Evolutionary conservation across 305 asterid genomes (phyloP).

Genomic region (Withania somnifera): DNA sequence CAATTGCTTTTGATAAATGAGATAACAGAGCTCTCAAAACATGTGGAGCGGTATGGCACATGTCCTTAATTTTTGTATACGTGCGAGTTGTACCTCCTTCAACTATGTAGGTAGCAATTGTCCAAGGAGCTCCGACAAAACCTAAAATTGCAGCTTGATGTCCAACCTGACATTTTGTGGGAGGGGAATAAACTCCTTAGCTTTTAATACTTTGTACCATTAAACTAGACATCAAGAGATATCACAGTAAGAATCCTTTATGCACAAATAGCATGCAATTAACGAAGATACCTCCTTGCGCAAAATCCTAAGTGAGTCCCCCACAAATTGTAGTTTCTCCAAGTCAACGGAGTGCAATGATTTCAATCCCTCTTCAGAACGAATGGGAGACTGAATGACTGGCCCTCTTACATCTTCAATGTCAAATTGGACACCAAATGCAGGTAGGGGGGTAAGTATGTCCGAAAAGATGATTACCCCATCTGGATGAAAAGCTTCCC

Average conservation of each 20-base stretch:
- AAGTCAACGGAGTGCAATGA: constrained; percentile 63
- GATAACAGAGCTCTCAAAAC: constrained; percentile 63
- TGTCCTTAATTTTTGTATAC: constrained; percentile 73
- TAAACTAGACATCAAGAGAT: not conserved
- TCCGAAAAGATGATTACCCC: constrained; percentile 95
- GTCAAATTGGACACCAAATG: constrained; percentile 94
- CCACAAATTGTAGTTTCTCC: constrained; percentile 72
- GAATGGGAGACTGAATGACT: constrained; percentile 67
- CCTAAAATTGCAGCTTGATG: constrained; percentile 88
- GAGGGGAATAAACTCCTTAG: not conserved
- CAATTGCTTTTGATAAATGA: constrained; percentile 63
- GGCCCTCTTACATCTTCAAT: constrained; percentile 87
- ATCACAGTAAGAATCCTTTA: not conserved
- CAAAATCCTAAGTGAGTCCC: constrained; percentile 68
- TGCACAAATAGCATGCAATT: not conserved
- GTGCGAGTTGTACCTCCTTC: constrained; percentile 87
- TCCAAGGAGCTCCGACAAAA: constrained; percentile 98
- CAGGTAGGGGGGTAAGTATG: constrained; percentile 90
- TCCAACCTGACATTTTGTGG: constrained; percentile 43
- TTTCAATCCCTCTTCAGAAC: constrained; percentile 64
- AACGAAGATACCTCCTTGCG: constrained; percentile 51
- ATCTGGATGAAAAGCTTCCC: constrained; percentile 94
- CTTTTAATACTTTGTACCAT: not conserved
- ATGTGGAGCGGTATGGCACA: constrained; percentile 76
- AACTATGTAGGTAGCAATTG: constrained; percentile 86